These are phyloP conservation scores for Trichoderma endophyticum DNA, from an alignment of 2,329 filamentous ascomycete genomes.

Conservation along the genomic window DNA sequence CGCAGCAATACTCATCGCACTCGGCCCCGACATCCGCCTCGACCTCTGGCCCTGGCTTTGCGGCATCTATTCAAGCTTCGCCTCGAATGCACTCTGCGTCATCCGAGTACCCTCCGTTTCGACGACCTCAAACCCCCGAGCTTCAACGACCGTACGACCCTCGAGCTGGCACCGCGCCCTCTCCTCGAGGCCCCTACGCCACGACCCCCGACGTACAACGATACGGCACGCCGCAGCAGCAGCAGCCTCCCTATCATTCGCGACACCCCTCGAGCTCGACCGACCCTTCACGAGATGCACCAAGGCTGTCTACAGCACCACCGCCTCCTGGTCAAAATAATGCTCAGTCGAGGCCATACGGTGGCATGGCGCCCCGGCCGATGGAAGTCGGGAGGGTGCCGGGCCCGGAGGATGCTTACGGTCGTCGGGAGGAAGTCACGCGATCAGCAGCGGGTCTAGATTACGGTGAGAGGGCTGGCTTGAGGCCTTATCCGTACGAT, in stretches of 20 bases:
- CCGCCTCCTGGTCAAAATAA: slow-evolving; percentile 51
- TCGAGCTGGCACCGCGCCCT: slow-evolving; percentile 44
- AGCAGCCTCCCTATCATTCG: slow-evolving; percentile 41
- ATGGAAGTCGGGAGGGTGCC: slow-evolving; percentile 45
- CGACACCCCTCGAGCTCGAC: slow-evolving; percentile 47
- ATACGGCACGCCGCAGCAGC: slow-evolving; percentile 55
- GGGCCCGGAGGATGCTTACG: slow-evolving; percentile 44
- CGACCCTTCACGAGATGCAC: slow-evolving; percentile 43
- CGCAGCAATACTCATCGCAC: slow-evolving; percentile 43
- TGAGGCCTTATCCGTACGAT: slow-evolving; percentile 48
- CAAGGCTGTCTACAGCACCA: slow-evolving; percentile 38
- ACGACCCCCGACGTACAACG: slow-evolving; percentile 57
- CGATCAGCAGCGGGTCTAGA: slow-evolving; percentile 39
- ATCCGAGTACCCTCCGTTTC: slow-evolving; percentile 59
- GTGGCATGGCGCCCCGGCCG: slow-evolving; percentile 43
- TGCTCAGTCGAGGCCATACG: slow-evolving; percentile 47
- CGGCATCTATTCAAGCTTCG: slow-evolving; percentile 51
- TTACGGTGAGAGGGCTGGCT: slow-evolving; percentile 51
- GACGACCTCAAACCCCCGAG: slow-evolving; percentile 72
- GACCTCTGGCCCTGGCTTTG: slow-evolving; percentile 44
- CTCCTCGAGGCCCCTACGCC: slow-evolving; percentile 50
- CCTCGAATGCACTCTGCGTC: slow-evolving; percentile 53
- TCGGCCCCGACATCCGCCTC: slow-evolving; percentile 38
- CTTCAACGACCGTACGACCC: slow-evolving; percentile 55
- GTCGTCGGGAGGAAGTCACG: slow-evolving; percentile 47